phyloP scores from a whole-genome alignment of 768 basidiomycete species.

The Russula olivacea region DNA sequence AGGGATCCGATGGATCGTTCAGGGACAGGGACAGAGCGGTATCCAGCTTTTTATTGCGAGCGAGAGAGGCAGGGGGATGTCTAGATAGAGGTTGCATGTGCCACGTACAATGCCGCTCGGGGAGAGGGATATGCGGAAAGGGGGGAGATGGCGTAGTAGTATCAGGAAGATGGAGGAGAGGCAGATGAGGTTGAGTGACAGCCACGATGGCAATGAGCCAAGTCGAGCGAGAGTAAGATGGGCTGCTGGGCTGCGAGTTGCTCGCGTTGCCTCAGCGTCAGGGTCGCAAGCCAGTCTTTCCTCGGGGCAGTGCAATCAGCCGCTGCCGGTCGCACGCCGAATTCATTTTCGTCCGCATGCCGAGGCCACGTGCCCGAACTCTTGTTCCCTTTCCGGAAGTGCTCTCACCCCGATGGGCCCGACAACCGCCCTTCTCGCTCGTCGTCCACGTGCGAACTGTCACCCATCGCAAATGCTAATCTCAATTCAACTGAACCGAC shows the following conservation, averaged over 20 bases:
- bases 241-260: background rate
- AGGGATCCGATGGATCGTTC: conserved; percentile 15
- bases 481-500: conserved; percentile 1
- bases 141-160: background rate
- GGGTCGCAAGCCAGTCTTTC: background rate
- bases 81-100: conserved; percentile 20
- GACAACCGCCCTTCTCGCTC: background rate
- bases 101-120: background rate
- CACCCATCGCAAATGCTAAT: conserved; percentile 21
- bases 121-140: background rate
- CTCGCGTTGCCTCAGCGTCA: background rate
- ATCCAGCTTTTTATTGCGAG: conserved; percentile 19
- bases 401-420: background rate
- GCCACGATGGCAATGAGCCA: background rate
- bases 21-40: conserved; percentile 3
- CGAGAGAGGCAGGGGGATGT: background rate
- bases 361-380: conserved; percentile 4
- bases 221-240: background rate
- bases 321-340: background rate
- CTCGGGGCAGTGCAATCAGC: background rate
- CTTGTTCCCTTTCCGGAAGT: conserved; percentile 15
- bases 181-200: background rate
- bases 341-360: background rate
- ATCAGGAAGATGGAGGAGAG: background rate
- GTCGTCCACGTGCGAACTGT: conserved; percentile 22